phyloP scores from a whole-genome alignment of 164 flowering plant genomes.

The Vitis riparia region DNA sequence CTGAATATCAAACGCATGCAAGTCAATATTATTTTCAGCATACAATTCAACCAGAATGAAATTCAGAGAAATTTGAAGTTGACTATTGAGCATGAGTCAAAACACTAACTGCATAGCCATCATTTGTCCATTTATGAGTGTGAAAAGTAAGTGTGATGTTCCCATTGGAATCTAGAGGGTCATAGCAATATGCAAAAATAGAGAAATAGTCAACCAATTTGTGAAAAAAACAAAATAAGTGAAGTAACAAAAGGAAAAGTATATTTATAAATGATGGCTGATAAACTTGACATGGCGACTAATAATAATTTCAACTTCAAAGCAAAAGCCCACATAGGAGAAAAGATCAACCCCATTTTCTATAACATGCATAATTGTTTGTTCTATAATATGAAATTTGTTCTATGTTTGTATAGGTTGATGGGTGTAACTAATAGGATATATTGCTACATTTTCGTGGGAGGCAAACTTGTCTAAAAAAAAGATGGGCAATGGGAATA shows the following conservation, averaged over 20 bases:
- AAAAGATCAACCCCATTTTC: slow-evolving; percentile 22
- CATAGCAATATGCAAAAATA: slow-evolving; percentile 50
- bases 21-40: no score
- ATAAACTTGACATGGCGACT: slow-evolving; percentile 20
- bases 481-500: no score
- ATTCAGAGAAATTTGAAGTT: no score
- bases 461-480: no score
- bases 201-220: background rate
- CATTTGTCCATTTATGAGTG: slow-evolving; percentile 28
- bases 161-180: slow-evolving; percentile 68
- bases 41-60: no score
- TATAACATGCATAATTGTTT: no score
- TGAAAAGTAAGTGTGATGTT: slow-evolving; percentile 60
- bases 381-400: no score
- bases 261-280: slow-evolving; percentile 22
- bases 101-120: slow-evolving; percentile 54
- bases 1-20: no score
- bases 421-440: no score
- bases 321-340: background rate
- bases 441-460: no score
- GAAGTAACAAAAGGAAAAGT: slow-evolving; percentile 8
- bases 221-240: background rate
- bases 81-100: no score
- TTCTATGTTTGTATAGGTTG: no score
- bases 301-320: slow-evolving; percentile 13